phyloP scores from a whole-genome alignment of 768 basidiomycete species.

The Paxillus involutus region DNA sequence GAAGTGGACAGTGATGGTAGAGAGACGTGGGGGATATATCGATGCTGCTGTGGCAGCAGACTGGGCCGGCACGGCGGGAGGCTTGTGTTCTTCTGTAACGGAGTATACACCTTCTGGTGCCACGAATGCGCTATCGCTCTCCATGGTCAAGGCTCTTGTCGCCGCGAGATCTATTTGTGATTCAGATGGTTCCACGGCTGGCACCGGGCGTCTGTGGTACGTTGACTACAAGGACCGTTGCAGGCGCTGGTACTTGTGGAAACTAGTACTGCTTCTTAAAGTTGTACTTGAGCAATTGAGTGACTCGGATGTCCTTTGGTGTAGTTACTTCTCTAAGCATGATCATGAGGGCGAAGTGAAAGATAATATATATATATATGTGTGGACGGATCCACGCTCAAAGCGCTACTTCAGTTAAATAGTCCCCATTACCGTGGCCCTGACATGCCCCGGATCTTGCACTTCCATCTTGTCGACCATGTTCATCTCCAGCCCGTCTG shows the following conservation, averaged over 20 bases:
- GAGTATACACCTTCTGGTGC: constrained; percentile 91
- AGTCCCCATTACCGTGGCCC: neutral
- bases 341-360: no score
- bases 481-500: constrained; percentile 10
- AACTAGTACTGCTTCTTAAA: no score
- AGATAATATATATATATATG: no score
- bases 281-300: no score
- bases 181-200: no score
- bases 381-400: no score
- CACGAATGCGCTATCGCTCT: constrained; percentile 82
- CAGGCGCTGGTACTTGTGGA: no score
- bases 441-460: constrained; percentile 28
- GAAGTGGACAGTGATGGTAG: constrained; percentile 62
- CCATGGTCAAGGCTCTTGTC: constrained; percentile 43
- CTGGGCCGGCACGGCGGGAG: constrained; percentile 44
- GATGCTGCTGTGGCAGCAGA: constrained; percentile 30
- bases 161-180: constrained; percentile 1
- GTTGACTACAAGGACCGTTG: no score
- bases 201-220: neutral
- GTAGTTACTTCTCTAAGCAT: no score
- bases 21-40: constrained; percentile 60
- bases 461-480: constrained; percentile 20
- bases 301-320: no score
- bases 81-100: constrained; percentile 83
- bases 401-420: no score